These are phyloP conservation scores for Oenanthe javanica DNA, from an alignment of 140 eudicot genomes.

Conservation along the genomic window DNA sequence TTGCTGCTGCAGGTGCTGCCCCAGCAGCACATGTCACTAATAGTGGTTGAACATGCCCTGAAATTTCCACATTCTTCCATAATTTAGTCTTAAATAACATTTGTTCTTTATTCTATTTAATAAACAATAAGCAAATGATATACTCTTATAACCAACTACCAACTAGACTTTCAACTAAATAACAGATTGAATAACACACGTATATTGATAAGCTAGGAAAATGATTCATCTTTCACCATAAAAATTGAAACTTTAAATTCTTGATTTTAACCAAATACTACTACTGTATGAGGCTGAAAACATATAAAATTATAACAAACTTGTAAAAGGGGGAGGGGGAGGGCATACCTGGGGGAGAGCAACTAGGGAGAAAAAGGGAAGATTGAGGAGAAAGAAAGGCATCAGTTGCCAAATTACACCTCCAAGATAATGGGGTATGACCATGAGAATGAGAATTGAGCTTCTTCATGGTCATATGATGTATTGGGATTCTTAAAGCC, in stretches of 20 bases:
- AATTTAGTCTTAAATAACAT: background rate
- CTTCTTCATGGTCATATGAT: slow-evolving; percentile 8
- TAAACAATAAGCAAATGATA: background rate
- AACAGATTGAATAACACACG: background rate
- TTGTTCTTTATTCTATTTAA: no score
- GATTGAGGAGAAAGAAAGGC: slow-evolving; percentile 17
- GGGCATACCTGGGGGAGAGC: slow-evolving; percentile 9
- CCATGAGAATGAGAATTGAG: background rate
- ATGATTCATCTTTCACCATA: background rate
- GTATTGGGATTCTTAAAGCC: slow-evolving; percentile 11
- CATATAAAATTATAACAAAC: background rate
- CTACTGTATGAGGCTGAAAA: background rate
- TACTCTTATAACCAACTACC: background rate
- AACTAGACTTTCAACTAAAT: background rate
- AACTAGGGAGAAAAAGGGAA: slow-evolving; percentile 2
- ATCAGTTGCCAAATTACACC: slow-evolving; percentile 17
- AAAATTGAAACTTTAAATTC: background rate
- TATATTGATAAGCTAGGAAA: background rate
- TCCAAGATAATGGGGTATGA: slow-evolving; percentile 20
- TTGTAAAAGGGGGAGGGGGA: background rate
- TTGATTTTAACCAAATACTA: background rate
- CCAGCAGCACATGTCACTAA: slow-evolving; percentile 40
- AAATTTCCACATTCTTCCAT: slow-evolving; percentile 13
- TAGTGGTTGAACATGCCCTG: slow-evolving; percentile 30
- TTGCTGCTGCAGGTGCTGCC: slow-evolving; percentile 59